phyloP scores from a whole-genome alignment of 2,329 filamentous ascomycete genomes.

The Pseudogymnoascus pannorum region DNA sequence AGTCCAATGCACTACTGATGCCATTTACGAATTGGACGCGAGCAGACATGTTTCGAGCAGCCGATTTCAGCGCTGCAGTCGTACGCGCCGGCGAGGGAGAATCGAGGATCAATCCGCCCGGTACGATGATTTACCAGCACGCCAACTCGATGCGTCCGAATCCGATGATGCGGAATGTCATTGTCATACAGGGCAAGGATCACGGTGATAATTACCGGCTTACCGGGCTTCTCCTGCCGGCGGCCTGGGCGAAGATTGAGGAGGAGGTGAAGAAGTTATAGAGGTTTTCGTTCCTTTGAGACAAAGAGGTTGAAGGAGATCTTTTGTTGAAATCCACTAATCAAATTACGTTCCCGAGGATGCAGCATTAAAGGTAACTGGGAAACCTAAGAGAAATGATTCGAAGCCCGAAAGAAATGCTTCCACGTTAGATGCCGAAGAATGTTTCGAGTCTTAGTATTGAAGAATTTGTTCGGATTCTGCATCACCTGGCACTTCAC shows the following conservation, averaged over 20 bases:
- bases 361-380: too few species aligned
- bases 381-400: background rate
- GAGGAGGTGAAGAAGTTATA: background rate
- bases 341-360: too few species aligned
- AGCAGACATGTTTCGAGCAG: conserved; percentile 30
- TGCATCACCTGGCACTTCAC: too few species aligned
- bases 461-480: too few species aligned
- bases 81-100: background rate
- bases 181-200: conserved; percentile 28
- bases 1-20: conserved; percentile 29
- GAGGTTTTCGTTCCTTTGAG: too few species aligned
- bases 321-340: too few species aligned
- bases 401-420: too few species aligned
- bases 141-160: background rate
- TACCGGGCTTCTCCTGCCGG: conserved; percentile 16
- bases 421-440: too few species aligned
- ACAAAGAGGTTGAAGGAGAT: too few species aligned
- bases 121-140: conserved; percentile 14
- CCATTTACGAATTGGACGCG: conserved; percentile 35
- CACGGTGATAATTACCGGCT: conserved; percentile 29
- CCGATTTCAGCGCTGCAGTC: conserved; percentile 30
- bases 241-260: conserved; percentile 22
- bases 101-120: conserved; percentile 5
- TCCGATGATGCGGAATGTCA: conserved; percentile 13
- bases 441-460: too few species aligned